Percentiles rank a stretch among this genome's conserved stretches.
phyloP scores from a whole-genome alignment of 495 filamentous ascomycete genomes.

The Immersiella caudata region DNA sequence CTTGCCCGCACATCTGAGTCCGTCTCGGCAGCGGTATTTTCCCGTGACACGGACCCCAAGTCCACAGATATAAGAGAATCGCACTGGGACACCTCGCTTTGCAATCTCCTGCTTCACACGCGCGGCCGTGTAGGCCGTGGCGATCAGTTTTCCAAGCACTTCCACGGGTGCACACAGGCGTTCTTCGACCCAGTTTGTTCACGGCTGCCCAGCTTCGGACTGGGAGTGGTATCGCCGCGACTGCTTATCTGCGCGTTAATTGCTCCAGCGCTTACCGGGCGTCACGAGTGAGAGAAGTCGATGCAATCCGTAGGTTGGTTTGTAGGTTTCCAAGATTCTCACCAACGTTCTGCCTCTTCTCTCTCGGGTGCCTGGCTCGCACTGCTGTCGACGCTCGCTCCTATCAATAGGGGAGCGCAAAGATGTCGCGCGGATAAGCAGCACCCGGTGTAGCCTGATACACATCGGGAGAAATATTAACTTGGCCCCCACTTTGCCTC shows the following conservation, averaged over 20 bases:
- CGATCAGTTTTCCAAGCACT: background rate
- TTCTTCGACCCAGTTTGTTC: slow-evolving; percentile 1
- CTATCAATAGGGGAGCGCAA: slow-evolving; percentile 2
- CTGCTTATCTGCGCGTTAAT: background rate
- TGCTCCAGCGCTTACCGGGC: background rate
- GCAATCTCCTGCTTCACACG: background rate
- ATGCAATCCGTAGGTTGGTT: slow-evolving; percentile 1
- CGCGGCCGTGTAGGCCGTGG: background rate
- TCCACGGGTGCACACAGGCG: background rate
- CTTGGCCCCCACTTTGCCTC: background rate
- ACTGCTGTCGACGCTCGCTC: background rate
- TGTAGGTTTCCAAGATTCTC: background rate
- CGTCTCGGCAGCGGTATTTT: background rate
- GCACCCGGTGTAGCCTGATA: background rate
- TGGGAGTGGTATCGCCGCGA: background rate
- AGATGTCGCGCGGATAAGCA: slow-evolving; percentile 1
- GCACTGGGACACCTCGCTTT: background rate
- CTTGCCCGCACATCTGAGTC: slow-evolving; percentile 1
- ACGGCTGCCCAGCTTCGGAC: background rate
- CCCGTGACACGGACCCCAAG: background rate
- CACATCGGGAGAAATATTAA: slow-evolving; percentile 3
- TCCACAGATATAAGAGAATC: background rate
- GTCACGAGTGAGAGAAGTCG: background rate
- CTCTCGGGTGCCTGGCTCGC: background rate
- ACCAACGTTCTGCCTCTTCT: background rate